A percentile compares a stretch with the other conserved stretches of the same genome.
Conservation (phyloP, 495 filamentous ascomycete species). For the Jackrogersella multiformis region DNA sequence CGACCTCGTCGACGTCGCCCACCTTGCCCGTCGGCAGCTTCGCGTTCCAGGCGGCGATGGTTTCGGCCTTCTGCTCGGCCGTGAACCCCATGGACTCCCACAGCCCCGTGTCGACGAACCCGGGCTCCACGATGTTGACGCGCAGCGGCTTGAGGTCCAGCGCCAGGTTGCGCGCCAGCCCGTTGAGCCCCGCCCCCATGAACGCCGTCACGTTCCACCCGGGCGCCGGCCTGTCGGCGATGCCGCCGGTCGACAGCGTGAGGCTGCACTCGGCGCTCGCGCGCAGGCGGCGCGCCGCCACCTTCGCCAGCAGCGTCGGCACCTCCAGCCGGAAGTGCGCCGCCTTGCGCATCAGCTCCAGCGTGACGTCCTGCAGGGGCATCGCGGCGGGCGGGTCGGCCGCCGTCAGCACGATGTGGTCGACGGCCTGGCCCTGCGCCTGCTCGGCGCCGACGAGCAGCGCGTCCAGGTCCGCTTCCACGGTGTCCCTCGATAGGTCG, state of each 20-base stretch:
- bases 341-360: conserved; percentile 49
- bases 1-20: conserved; percentile 65
- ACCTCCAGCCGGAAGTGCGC: conserved; percentile 62
- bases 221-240: conserved; percentile 54
- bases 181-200: conserved; percentile 50
- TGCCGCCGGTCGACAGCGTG: conserved; percentile 63
- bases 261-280: conserved; percentile 54
- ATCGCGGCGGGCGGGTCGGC: conserved; percentile 53
- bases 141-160: conserved; percentile 66
- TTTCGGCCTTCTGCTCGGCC: conserved; percentile 46
- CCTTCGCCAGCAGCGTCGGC: conserved; percentile 64
- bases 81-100: conserved; percentile 44
- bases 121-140: conserved; percentile 68
- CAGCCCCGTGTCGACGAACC: conserved; percentile 64
- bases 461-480: conserved; percentile 54
- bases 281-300: conserved; percentile 56
- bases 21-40: conserved; percentile 54
- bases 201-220: conserved; percentile 58
- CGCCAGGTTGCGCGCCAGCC: conserved; percentile 62
- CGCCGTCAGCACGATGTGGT: conserved; percentile 73
- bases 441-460: conserved; percentile 54
- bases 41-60: conserved; percentile 29
- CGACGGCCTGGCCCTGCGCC: conserved; percentile 49
- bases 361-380: conserved; percentile 50
- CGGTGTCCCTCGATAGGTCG: conserved; percentile 60